A percentile compares a stretch with the other conserved stretches of the same genome.
Conservation (phyloP, 1,284 basidiomycete species). For the Phellopilus nigrolimitatus region DNA sequence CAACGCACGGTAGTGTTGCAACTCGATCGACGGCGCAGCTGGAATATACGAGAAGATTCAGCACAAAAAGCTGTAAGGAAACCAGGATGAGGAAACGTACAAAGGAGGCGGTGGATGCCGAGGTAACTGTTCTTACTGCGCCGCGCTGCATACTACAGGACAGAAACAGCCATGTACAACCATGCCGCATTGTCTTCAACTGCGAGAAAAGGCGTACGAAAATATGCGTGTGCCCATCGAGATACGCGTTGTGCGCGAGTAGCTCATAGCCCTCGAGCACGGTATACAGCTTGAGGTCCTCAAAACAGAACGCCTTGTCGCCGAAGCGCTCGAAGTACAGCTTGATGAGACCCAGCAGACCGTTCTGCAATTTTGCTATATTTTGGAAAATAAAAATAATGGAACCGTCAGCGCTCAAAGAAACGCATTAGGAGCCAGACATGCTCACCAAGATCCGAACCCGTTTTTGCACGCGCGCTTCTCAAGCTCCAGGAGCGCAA, state of each 20-base stretch:
- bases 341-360: constrained; percentile 45
- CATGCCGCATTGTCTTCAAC: background rate
- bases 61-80: too few species aligned
- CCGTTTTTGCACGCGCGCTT: too few species aligned
- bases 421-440: too few species aligned
- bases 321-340: constrained; percentile 71
- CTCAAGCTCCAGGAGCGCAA: constrained; percentile 71
- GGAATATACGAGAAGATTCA: too few species aligned
- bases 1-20: too few species aligned
- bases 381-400: too few species aligned
- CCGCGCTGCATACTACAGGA: constrained; percentile 70
- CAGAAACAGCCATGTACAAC: constrained; percentile 38
- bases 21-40: too few species aligned
- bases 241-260: constrained; percentile 48
- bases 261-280: constrained; percentile 43
- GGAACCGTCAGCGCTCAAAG: too few species aligned
- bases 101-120: too few species aligned
- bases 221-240: constrained; percentile 41
- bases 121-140: too few species aligned
- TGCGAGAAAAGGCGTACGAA: constrained; percentile 39
- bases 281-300: constrained; percentile 73
- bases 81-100: too few species aligned
- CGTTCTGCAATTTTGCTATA: constrained; percentile 27
- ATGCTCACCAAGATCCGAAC: too few species aligned
- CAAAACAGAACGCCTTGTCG: constrained; percentile 80